Percentiles rank a stretch among this genome's conserved stretches.
phyloP scores from a whole-genome alignment of 2,329 filamentous ascomycete species.

The Paraphoma chrysanthemicola region DNA sequence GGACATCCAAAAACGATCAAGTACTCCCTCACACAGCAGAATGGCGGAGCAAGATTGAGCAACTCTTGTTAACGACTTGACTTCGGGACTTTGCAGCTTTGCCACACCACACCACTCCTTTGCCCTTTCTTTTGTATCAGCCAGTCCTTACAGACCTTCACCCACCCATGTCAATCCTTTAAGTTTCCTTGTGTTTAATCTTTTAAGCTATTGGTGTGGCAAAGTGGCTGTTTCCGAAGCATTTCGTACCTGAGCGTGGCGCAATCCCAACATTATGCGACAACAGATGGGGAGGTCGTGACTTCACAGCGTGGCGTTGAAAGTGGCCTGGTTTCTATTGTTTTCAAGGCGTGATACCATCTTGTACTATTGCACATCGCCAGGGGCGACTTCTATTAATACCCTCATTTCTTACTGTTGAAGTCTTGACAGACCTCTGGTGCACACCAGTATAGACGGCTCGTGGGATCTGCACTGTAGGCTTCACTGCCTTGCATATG shows the following conservation, averaged over 20 bases:
- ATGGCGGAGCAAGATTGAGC: slow-evolving; percentile 29
- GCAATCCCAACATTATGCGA: neutral
- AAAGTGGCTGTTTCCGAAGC: slow-evolving; percentile 20
- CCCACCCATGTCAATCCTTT: slow-evolving; percentile 34
- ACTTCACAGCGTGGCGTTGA: slow-evolving; percentile 36
- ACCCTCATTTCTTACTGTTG: slow-evolving; percentile 21
- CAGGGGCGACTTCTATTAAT: slow-evolving; percentile 22
- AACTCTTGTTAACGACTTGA: slow-evolving; percentile 18
- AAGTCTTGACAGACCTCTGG: neutral
- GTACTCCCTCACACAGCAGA: slow-evolving; percentile 34
- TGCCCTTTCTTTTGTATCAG: slow-evolving; percentile 44
- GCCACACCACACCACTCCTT: slow-evolving; percentile 45
- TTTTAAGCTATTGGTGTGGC: slow-evolving; percentile 27
- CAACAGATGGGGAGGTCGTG: neutral
- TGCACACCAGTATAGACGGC: slow-evolving; percentile 5
- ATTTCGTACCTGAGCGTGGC: neutral
- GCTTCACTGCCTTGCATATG: neutral
- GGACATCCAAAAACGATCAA: slow-evolving; percentile 60
- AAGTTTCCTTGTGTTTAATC: slow-evolving; percentile 30
- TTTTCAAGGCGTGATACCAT: slow-evolving; percentile 32
- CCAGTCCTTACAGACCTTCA: slow-evolving; percentile 32
- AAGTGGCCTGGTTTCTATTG: slow-evolving; percentile 12
- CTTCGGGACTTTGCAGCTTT: slow-evolving; percentile 28
- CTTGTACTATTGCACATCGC: slow-evolving; percentile 32
- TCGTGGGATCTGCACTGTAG: slow-evolving; percentile 1